Base-by-base conservation (phyloP, 345 rosid species). In the Gossypium raimondii region DNA sequence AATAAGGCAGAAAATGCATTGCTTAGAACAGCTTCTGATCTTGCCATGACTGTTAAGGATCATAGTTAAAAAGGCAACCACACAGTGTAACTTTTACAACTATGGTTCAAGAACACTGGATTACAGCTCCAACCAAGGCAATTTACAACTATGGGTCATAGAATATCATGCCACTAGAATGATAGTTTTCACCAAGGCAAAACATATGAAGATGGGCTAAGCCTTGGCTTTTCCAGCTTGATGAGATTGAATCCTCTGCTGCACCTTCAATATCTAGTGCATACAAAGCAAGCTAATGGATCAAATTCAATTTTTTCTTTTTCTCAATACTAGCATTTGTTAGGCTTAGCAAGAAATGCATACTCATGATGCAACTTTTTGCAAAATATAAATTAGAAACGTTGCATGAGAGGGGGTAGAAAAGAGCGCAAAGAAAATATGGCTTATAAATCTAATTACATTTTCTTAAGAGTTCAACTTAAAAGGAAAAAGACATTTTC, bases 171-270 rank as follows among this genome's bases (percentile, higher is more conserved):
- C 24, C 24, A 22, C 24, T 22, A 16, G 18, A 51, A 51, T n/a
- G 11, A n/a, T 55, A 20, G 24, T 55, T 9, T 55, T 55, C 24
- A 55, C 20, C 24, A 2, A 2, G 59, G 20, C 59, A 8, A 55
- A 18, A 55, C 52, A 41, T 44, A 47, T 44, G 41, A 59, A 43
- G 44, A 57, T 20, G 53, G 17, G 38, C 75, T 85, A 91, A 63
- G 96, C 90, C 87, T 91, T 91, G 18, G 89, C 92, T 83, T 89
- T 95, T 83, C 97, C 97, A 53, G 97, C 88, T 80, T 93, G 98
- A 58, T 86, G 85, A 76, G 97, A 82, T 81, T 92, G 98, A 58
- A 90, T 83, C 88, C 85, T 87, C 85, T 91, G 98, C 68, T 95
- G 97, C 73, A 93, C 51, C 87, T 95, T 95, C 56, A 87, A 60